Base-by-base conservation (phyloP, 2,329 filamentous ascomycete species). In the Colletotrichum chlorophyti region DNA sequence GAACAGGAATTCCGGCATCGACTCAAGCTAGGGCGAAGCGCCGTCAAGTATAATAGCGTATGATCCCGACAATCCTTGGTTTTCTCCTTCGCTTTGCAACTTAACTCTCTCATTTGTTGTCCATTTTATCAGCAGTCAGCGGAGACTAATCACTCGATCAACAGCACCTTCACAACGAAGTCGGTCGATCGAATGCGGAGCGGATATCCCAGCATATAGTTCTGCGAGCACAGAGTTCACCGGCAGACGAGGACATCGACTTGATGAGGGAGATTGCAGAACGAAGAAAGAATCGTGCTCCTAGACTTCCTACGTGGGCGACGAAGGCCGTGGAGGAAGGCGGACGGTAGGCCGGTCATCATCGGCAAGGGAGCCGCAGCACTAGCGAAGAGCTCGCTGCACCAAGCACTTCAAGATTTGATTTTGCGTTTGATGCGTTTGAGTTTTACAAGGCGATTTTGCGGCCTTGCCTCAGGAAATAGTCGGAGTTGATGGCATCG, bases 191-290 rank as follows among this genome's bases (percentile, higher is more conserved):
- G 14, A 64, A 55, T 45, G 40, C 49, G 3, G n/a, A n/a, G n/a
- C n/a, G n/a, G n/a, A n/a, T n/a, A 29, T 21, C 14, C 45, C 51
- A 45, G 21, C 15, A 19, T 17, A 24, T 23, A 27, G 23, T n/a
- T n/a, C n/a, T n/a, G n/a, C n/a, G n/a, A n/a, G n/a, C n/a, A n/a
- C n/a, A n/a, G n/a, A n/a, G n/a, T n/a, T n/a, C n/a, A n/a, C n/a
- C n/a, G n/a, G n/a, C n/a, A n/a, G 53, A 38, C 14, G 53, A 43
- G 6, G 50, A 48, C 34, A 11, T 70, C 34, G 65, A 66, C 43
- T 69, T 72, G 14, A 70, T 76, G 68, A 66, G 65, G 35, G 69
- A 70, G 52, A 68, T 70, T 26, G 70, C 68, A 17, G 65, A 69
- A 26, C 43, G 35, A 21, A 53, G 55, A 17, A 41, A 47, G 23